phyloP scores from a whole-genome alignment of 2,329 filamentous ascomycete genomes.

The Sporothrix variecibatus region DNA sequence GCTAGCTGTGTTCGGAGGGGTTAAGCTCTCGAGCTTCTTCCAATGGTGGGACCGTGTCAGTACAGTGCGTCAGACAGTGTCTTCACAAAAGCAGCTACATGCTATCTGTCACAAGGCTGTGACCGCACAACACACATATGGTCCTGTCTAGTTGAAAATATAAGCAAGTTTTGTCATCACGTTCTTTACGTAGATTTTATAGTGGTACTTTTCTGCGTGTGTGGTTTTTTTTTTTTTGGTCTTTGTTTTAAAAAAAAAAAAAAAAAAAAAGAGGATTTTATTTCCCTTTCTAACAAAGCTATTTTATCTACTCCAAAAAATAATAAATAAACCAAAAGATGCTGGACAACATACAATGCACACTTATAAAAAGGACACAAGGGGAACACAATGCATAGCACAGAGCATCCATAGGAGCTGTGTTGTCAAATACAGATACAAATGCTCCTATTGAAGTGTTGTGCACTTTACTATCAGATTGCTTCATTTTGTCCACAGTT shows the following conservation, averaged over 20 bases:
- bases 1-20: slow-evolving; percentile 1
- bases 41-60: background rate
- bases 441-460: background rate
- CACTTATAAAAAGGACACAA: too few relatives aligned
- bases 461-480: background rate
- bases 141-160: background rate
- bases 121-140: background rate
- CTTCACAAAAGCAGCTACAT: background rate
- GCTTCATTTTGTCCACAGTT: background rate
- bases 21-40: background rate
- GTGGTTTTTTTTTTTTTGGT: background rate
- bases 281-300: too few relatives aligned
- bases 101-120: background rate
- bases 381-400: too few relatives aligned
- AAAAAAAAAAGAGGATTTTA: too few relatives aligned
- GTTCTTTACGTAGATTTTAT: too few relatives aligned
- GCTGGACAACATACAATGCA: too few relatives aligned
- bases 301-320: too few relatives aligned
- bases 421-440: background rate
- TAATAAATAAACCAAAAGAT: too few relatives aligned
- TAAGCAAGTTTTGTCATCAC: background rate
- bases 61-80: background rate
- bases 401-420: too few relatives aligned
- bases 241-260: too few relatives aligned
- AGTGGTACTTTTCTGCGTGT: too few relatives aligned